Base-by-base conservation (phyloP, 768 basidiomycete genomes). In the Phaeolepiota aurea region DNA sequence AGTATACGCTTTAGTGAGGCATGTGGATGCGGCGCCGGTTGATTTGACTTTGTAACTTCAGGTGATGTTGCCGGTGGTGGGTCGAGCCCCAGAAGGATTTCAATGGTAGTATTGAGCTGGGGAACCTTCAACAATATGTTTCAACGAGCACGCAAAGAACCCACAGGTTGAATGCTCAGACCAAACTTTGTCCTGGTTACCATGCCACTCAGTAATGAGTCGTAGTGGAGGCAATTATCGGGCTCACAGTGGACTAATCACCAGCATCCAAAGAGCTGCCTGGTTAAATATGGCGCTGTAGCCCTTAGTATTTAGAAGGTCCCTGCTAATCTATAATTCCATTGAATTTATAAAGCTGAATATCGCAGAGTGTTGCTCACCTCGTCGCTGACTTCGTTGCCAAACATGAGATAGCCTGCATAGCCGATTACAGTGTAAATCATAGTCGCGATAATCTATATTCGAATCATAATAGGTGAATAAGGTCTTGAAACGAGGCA, bases 371-470 rank as follows among this genome's bases (percentile, higher is more conserved):
- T 16, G 34, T 9, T 16, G 50, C 68, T 51, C 44, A 88, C 87
- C 71, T 91, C 89, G 44, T 87, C 87, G 50, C 77, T 79, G 37
- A 93, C 88, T 21, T 56, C 51, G 37, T 74, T 66, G 7, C 91
- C 90, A 54, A 90, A 92, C 94, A 98, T 98, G 14, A 87, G 58
- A 51, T 96, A 97, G 0, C 93, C 94, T 14, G 78, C 79, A 33
- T 73, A 76, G 3, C 85, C 90, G 20, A 91, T 80, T 9, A 82
- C 45, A n/a, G 65, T 56, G 48, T 81, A 81, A 20, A 87, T 62
- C 23, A 66, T 61, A 1, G 83, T 82, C 15, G 85, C 76, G 35
- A 80, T 65, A 15, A 66, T 49, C 83, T 85, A 43, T 10, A 19
- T 16, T 20, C 19, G 38, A 21, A n/a, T n/a, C n/a, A n/a, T n/a